Base-by-base conservation (phyloP, 148 eudicot species). In the Simmondsia chinensis region DNA sequence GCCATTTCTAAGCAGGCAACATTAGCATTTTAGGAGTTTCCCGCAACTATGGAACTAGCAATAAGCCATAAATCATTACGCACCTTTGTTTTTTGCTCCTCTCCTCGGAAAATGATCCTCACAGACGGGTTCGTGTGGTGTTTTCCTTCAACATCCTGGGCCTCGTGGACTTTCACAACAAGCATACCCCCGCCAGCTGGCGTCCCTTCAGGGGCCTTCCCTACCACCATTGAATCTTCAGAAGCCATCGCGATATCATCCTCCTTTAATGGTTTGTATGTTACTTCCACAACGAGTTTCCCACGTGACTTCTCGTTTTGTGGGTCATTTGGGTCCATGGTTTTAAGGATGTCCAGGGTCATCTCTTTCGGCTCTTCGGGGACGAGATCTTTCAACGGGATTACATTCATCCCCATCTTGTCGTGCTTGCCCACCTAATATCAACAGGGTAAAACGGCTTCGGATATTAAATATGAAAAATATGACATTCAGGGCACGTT, bases 31-130 rank as follows among this genome's bases (percentile, higher is more conserved):
- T n/a, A n/a, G n/a, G n/a, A n/a, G n/a, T n/a, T n/a, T n/a, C n/a
- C n/a, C n/a, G n/a, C n/a, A n/a, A n/a, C n/a, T n/a, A n/a, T n/a
- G n/a, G 11, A 35, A 27, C 9, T 3, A 6, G 21, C 3, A 9
- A 36, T n/a, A 13, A 23, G 21, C 10, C 33, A 34, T 24, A 40
- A 37, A 17, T 9, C 33, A 3, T 15, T 4, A 13, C 20, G 24
- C 42, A 83, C 96, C 96, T 83, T 83, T 46, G 96, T 87, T 76
- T 80, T 83, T 39, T 54, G 71, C 76, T 83, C 84, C 66, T 87
- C 96, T 53, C 96, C 96, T 74, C 50, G 74, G 58, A 80, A 83
- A 46, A 72, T 66, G 46, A 87, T 45, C 9, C 86, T 71, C 6
- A 50, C 88, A 51, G 68, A 83, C 9, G 96, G 96, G 59, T 87